Evolutionary conservation across 176 grass and related monocot species (phyloP).

Genomic region (Lolium rigidum): DNA sequence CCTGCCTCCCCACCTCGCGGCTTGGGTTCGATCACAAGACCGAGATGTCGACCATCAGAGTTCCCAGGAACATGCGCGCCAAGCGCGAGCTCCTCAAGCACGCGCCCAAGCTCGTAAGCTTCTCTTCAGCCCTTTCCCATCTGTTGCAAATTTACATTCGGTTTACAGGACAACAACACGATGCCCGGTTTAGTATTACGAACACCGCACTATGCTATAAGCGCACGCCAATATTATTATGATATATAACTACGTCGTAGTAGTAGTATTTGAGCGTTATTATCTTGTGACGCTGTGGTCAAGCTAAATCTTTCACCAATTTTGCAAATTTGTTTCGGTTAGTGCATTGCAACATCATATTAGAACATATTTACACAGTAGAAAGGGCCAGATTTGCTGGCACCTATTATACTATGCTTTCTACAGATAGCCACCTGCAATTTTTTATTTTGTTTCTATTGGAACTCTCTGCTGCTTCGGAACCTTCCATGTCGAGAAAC

Average conservation of each 20-base stretch:
- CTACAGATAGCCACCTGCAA: too few relatives aligned
- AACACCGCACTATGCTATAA: neutral
- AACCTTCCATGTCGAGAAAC: too few relatives aligned
- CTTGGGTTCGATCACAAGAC: neutral
- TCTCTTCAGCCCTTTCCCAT: neutral
- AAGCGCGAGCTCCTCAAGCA: slow-evolving; percentile 77
- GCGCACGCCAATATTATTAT: neutral
- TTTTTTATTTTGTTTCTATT: too few relatives aligned
- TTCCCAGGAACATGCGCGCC: slow-evolving; percentile 62
- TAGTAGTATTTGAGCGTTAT: neutral
- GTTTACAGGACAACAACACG: neutral
- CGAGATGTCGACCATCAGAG: slow-evolving; percentile 67
- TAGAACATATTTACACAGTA: too few relatives aligned
- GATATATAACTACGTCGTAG: neutral
- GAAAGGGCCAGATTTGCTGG: too few relatives aligned
- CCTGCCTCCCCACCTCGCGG: neutral
- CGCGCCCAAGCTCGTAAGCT: slow-evolving; percentile 81
- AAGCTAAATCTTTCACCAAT: neutral
- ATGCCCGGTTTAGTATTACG: neutral
- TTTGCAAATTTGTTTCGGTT: too few relatives aligned
- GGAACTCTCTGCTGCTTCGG: too few relatives aligned
- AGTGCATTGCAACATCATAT: too few relatives aligned
- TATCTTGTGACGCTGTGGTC: neutral
- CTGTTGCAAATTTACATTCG: neutral
- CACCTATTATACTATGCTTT: too few relatives aligned